phyloP scores from a whole-genome alignment of 257 asterid genomes.

The Coffea canephora region DNA sequence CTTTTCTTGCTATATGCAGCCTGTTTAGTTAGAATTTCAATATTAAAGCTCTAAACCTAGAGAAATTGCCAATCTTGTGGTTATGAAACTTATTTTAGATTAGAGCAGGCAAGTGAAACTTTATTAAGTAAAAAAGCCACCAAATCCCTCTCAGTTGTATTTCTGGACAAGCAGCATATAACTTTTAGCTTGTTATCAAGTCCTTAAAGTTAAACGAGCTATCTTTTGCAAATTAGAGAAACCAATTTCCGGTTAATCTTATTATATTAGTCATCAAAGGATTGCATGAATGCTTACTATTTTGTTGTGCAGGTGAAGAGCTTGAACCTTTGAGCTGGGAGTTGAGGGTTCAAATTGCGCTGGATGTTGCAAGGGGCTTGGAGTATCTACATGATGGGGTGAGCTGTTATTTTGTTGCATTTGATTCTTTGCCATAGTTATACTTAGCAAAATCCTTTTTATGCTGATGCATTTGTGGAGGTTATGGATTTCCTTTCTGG shows the following conservation, averaged over 20 bases:
- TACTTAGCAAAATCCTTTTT: neutral
- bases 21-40: neutral
- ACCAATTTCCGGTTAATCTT: neutral
- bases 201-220: neutral
- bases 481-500: slow-evolving; percentile 13
- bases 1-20: neutral
- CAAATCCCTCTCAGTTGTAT: neutral
- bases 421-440: neutral
- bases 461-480: neutral
- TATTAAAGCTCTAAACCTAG: neutral
- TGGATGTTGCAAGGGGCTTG: slow-evolving; percentile 95
- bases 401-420: slow-evolving; percentile 21
- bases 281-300: slow-evolving; percentile 7
- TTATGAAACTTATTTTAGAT: neutral
- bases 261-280: neutral
- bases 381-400: slow-evolving; percentile 99
- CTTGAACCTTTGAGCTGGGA: slow-evolving; percentile 68
- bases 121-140: slow-evolving; percentile 2
- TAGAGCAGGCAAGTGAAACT: neutral
- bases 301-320: slow-evolving; percentile 48
- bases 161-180: neutral
- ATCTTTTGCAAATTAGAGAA: neutral
- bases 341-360: slow-evolving; percentile 78
- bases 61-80: neutral
- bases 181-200: neutral